A percentile compares a stretch with the other conserved stretches of the same genome.
Evolutionary conservation across 495 filamentous ascomycete species (phyloP).

Genomic region (Lasiosphaeris hirsuta): DNA sequence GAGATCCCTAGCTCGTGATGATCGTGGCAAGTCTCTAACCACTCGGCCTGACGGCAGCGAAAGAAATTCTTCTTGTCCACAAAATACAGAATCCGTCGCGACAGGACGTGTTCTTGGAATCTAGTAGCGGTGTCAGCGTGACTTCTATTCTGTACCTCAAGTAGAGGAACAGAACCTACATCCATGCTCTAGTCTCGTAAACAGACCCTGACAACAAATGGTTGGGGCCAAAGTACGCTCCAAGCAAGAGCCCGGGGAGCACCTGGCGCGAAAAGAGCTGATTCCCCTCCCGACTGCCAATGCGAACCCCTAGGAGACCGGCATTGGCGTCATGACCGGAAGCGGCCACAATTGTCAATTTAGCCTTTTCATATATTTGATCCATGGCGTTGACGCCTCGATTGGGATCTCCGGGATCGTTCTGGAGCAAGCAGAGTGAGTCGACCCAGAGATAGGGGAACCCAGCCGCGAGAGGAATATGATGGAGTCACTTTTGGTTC

Average conservation of each 20-base stretch:
- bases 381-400: constrained; percentile 7
- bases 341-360: constrained; percentile 11
- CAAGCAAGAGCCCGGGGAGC: background rate
- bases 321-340: constrained; percentile 10
- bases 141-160: no score
- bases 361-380: constrained; percentile 5
- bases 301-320: constrained; percentile 3
- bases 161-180: background rate
- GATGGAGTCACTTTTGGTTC: constrained; percentile 9
- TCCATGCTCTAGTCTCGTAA: constrained; percentile 12
- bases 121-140: background rate
- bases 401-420: constrained; percentile 3
- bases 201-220: background rate
- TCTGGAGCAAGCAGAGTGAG: constrained; percentile 14
- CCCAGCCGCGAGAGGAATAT: background rate
- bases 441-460: constrained; percentile 16
- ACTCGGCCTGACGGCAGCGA: background rate
- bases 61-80: constrained; percentile 15
- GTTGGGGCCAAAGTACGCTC: background rate
- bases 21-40: background rate
- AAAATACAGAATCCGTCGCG: constrained; percentile 15
- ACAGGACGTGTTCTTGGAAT: constrained; percentile 19
- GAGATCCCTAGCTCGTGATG: background rate
- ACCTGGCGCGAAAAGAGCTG: background rate
- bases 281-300: background rate